phyloP scores from a whole-genome alignment of 495 filamentous ascomycete species.

The Evansstolkia leycettana region DNA sequence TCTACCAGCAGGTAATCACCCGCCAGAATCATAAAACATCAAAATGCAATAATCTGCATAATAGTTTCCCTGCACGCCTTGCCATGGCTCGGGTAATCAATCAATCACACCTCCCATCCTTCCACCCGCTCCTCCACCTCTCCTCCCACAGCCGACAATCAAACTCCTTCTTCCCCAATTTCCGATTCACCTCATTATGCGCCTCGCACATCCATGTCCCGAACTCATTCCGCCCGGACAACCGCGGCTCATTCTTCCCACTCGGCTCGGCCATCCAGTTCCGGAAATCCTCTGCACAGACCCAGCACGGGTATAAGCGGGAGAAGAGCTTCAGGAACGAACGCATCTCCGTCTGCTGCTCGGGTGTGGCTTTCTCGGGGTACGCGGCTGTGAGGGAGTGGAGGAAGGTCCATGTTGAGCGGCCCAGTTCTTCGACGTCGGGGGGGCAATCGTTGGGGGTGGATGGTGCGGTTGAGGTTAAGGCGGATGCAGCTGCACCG shows the following conservation, averaged over 20 bases:
- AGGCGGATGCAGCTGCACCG: slow-evolving; percentile 6
- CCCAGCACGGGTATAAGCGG: slow-evolving; percentile 86
- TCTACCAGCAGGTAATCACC: too few species aligned
- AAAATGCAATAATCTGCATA: background rate
- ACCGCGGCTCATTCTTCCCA: slow-evolving; percentile 48
- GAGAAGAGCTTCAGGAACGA: slow-evolving; percentile 73
- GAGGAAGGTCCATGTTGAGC: slow-evolving; percentile 82
- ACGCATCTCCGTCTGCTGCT: slow-evolving; percentile 60
- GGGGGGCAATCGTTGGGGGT: slow-evolving; percentile 35
- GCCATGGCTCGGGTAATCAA: too few species aligned
- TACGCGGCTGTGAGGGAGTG: slow-evolving; percentile 86
- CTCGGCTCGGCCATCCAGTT: slow-evolving; percentile 59
- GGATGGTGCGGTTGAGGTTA: slow-evolving; percentile 3
- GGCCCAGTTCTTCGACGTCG: slow-evolving; percentile 67
- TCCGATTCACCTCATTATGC: slow-evolving; percentile 94
- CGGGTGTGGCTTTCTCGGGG: slow-evolving; percentile 48
- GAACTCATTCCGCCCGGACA: slow-evolving; percentile 60
- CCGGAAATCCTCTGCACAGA: slow-evolving; percentile 87
- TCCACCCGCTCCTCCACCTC: slow-evolving; percentile 88
- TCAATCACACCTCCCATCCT: slow-evolving; percentile 59
- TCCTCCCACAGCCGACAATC: slow-evolving; percentile 89
- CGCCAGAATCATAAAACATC: too few species aligned
- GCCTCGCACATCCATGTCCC: slow-evolving; percentile 94
- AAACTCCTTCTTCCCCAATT: slow-evolving; percentile 83
- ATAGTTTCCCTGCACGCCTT: background rate